Conservation (phyloP, 495 filamentous ascomycete species). For the Tuber magnatum region DNA sequence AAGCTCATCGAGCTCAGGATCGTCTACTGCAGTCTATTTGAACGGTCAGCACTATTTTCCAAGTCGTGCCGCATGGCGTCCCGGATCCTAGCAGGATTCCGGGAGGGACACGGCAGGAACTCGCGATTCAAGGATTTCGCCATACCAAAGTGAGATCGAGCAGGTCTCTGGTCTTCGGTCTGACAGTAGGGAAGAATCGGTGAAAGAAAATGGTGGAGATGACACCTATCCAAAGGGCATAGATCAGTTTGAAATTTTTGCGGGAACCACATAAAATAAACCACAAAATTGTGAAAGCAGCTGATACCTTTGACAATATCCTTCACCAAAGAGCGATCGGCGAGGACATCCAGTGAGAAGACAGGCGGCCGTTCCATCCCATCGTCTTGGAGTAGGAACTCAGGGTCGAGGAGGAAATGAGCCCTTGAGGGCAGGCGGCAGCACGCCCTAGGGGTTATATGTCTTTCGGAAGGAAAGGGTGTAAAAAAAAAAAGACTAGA, state of each 20-base stretch:
- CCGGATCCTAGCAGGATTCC: background rate
- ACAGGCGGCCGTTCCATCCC: conserved; percentile 58
- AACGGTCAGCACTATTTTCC: conserved; percentile 11
- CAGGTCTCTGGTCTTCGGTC: conserved; percentile 79
- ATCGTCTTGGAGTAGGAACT: conserved; percentile 37
- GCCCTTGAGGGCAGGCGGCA: conserved; percentile 14
- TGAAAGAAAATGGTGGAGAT: conserved; percentile 99
- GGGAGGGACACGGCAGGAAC: background rate
- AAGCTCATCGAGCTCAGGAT: conserved; percentile 80
- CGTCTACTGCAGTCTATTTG: conserved; percentile 64
- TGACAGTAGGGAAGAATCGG: conserved; percentile 82
- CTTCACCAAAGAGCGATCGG: conserved; percentile 70
- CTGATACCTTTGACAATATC: conserved; percentile 80
- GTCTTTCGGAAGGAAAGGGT: background rate
- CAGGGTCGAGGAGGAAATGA: conserved; percentile 8
- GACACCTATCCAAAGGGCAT: conserved; percentile 54
- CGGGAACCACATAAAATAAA: background rate
- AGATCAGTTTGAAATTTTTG: conserved; percentile 7
- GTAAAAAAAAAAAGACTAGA: too few species aligned
- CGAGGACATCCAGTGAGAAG: conserved; percentile 77
- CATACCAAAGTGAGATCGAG: conserved; percentile 72
- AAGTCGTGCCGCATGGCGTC: background rate
- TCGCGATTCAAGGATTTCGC: conserved; percentile 3
- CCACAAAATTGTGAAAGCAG: background rate
- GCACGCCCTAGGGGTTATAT: conserved; percentile 10